Evolutionary conservation across 2,329 filamentous ascomycete species (phyloP).

Genomic region (Fusarium annulatum): DNA sequence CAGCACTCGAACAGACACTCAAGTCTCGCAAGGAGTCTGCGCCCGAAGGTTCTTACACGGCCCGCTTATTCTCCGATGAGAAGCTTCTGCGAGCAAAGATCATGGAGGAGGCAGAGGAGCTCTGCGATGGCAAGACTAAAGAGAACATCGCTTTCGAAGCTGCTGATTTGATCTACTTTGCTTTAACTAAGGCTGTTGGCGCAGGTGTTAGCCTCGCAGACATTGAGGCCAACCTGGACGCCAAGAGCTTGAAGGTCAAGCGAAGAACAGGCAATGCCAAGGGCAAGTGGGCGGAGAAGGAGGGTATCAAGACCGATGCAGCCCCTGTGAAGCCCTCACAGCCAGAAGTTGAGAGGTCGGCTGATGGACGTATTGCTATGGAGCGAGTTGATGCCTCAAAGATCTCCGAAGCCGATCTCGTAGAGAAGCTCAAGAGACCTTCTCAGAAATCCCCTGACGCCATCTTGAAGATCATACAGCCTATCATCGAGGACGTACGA

Average conservation of each 20-base stretch:
- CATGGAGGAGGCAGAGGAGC: conserved; percentile 96
- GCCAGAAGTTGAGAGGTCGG: conserved; percentile 48
- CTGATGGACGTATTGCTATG: conserved; percentile 78
- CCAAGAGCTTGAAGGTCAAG: conserved; percentile 96
- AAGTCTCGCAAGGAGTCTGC: conserved; percentile 83
- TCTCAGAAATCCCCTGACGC: conserved; percentile 95
- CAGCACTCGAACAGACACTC: conserved; percentile 88
- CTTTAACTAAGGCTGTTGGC: conserved; percentile 86
- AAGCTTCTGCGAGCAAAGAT: conserved; percentile 94
- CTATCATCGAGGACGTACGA: conserved; percentile 90
- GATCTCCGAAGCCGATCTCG: conserved; percentile 72
- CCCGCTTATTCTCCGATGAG: conserved; percentile 89
- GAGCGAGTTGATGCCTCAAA: conserved; percentile 77
- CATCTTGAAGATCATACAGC: conserved; percentile 89
- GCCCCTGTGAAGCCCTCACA: conserved; percentile 50
- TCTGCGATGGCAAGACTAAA: conserved; percentile 85
- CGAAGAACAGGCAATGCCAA: conserved; percentile 94
- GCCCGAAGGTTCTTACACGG: conserved; percentile 91
- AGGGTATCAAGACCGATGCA: conserved; percentile 67
- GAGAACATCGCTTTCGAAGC: conserved; percentile 93
- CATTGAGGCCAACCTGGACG: conserved; percentile 90
- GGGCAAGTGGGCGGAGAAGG: conserved; percentile 88
- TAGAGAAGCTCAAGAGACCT: conserved; percentile 82
- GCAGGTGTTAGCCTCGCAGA: conserved; percentile 88
- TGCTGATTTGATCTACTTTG: conserved; percentile 96